Evolutionary conservation across 2,329 filamentous ascomycete species (phyloP).

Genomic region (Mycogone perniciosa): DNA sequence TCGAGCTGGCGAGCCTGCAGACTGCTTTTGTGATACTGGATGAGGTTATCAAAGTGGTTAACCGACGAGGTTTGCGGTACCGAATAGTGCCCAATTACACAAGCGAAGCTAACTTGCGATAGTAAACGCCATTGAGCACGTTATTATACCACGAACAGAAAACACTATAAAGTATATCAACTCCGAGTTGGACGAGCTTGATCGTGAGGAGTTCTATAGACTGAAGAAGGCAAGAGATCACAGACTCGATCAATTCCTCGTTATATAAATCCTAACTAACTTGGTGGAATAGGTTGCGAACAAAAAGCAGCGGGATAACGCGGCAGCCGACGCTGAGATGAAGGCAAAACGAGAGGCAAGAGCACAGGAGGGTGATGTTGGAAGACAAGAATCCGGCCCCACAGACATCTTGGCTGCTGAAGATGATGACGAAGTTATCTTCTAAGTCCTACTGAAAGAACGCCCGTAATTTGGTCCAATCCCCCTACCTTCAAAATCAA

Average conservation of each 20-base stretch:
- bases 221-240: slow-evolving; percentile 65
- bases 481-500: too few species aligned
- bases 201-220: slow-evolving; percentile 96
- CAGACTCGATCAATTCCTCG: neutral
- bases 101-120: slow-evolving; percentile 9
- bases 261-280: neutral
- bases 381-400: slow-evolving; percentile 32
- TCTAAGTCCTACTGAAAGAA: slow-evolving; percentile 42
- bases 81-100: slow-evolving; percentile 15
- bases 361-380: slow-evolving; percentile 31
- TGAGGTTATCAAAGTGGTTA: slow-evolving; percentile 98
- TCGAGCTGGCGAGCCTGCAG: slow-evolving; percentile 90
- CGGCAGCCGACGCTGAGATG: slow-evolving; percentile 66
- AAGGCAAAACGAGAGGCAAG: slow-evolving; percentile 60
- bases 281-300: slow-evolving; percentile 53
- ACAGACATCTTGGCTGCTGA: slow-evolving; percentile 66
- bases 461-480: neutral
- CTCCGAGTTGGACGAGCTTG: slow-evolving; percentile 93
- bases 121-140: slow-evolving; percentile 95
- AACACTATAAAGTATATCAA: slow-evolving; percentile 99
- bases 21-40: slow-evolving; percentile 97
- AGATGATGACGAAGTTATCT: slow-evolving; percentile 82
- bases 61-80: slow-evolving; percentile 66
- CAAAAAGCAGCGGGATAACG: slow-evolving; percentile 75
- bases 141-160: slow-evolving; percentile 95